phyloP scores from a whole-genome alignment of 2,329 filamentous ascomycete genomes.

The Fusarium equiseti region DNA sequence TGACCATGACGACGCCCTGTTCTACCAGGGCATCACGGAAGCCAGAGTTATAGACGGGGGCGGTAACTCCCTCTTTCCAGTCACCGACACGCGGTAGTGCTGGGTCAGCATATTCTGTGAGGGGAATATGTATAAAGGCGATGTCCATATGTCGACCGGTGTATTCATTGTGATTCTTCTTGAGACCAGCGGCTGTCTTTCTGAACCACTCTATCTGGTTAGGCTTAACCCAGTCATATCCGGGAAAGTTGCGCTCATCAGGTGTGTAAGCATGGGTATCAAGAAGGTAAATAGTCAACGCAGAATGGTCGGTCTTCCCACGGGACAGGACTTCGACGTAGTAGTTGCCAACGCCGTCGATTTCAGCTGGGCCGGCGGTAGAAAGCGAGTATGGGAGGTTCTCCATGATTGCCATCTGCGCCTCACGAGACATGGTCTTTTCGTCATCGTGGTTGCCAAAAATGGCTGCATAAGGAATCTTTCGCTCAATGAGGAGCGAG shows the following conservation, averaged over 20 bases:
- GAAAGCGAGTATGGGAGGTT: slow-evolving; percentile 90
- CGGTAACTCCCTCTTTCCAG: slow-evolving; percentile 87
- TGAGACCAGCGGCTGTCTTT: slow-evolving; percentile 78
- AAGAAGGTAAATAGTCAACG: slow-evolving; percentile 92
- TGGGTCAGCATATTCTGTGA: slow-evolving; percentile 83
- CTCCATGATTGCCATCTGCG: slow-evolving; percentile 88
- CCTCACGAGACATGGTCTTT: slow-evolving; percentile 78
- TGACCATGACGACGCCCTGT: slow-evolving; percentile 86
- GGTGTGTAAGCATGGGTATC: slow-evolving; percentile 94
- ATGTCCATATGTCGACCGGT: slow-evolving; percentile 94
- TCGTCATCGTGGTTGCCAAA: slow-evolving; percentile 99
- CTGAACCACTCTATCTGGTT: slow-evolving; percentile 97
- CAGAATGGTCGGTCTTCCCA: slow-evolving; percentile 84
- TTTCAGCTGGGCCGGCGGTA: slow-evolving; percentile 81
- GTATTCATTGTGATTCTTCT: slow-evolving; percentile 84
- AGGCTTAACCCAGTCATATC: slow-evolving; percentile 97
- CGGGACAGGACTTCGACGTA: slow-evolving; percentile 89
- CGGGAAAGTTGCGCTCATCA: slow-evolving; percentile 87
- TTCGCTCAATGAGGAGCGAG: slow-evolving; percentile 83
- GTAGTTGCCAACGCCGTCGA: slow-evolving; percentile 96
- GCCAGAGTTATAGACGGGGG: slow-evolving; percentile 89
- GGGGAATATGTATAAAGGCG: slow-evolving; percentile 96
- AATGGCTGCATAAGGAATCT: slow-evolving; percentile 92
- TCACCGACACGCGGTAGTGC: slow-evolving; percentile 72
- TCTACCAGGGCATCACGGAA: slow-evolving; percentile 91